Evolutionary conservation across 2,329 filamentous ascomycete species (phyloP), one percentile per base, ranked within the genome.

Genomic region (Fusarium keratoplasticum): DNA sequence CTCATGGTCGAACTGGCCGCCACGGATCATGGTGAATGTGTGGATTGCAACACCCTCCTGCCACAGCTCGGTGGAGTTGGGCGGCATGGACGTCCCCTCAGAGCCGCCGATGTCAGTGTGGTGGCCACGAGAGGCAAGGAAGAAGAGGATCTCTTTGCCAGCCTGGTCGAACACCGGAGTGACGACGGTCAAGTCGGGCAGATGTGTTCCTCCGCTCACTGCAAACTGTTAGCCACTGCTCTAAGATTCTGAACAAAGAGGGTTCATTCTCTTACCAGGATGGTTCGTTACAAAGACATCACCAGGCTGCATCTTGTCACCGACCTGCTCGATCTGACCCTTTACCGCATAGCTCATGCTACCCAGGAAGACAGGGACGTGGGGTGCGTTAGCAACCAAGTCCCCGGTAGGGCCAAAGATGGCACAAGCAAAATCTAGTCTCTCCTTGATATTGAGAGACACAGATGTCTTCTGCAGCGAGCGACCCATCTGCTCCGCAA

Each of bases 401-500:
- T 91, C 91, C 10, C 93, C 93, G 27, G 91, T 89, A 0, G 90
- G 88, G 63, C 93, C 92, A 77, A 95, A 95, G 0, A 95, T 83
- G 3, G 93, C 93, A 72, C 93, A 95, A 2, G 92, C 94, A 79
- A 94, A 95, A 77, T 95, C 93, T 2, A 95, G 85, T n/a, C 93
- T 88, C 79, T 95, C 93, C 77, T 95, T 92, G 81, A 95, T 92
- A 74, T 95, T 95, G 1, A 91, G 93, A 59, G 89, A 92, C 35
- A 95, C 90, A 76, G 90, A 91, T 0, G 92, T 94, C 83, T 94
- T 94, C 77, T 95, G 92, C 40, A 95, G 81, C 7, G 92, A 91
- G 58, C 91, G 87, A 1, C 93, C 93, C 93, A 95, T 95, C 78
- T 95, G 92, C 81, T 95, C 93, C 1, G 93, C 93, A 70, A 95